Conservation (phyloP, 257 asterid species). For the Penstemon davidsonii region DNA sequence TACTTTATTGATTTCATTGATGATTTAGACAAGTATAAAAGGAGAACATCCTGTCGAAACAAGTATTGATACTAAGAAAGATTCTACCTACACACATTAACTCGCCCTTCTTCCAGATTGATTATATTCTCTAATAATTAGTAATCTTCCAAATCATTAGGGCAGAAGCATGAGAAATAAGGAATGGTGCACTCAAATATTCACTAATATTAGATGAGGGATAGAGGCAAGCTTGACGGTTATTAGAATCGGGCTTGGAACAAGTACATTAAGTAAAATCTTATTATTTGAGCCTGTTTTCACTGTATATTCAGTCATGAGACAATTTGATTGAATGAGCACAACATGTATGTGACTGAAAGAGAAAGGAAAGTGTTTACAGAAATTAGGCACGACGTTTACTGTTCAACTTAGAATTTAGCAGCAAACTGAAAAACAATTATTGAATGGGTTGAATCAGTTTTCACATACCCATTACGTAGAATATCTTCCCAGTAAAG, state of each 20-base stretch:
- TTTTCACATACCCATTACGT: too few species aligned
- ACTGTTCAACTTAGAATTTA: too few species aligned
- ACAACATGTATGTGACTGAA: neutral
- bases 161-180: neutral
- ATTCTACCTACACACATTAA: constrained; percentile 10
- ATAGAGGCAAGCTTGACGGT: neutral
- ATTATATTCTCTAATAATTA: neutral
- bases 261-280: neutral
- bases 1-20: constrained; percentile 1
- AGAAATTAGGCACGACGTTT: too few species aligned
- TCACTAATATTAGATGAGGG: neutral
- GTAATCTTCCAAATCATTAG: neutral
- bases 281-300: neutral
- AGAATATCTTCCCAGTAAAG: too few species aligned
- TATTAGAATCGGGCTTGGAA: neutral
- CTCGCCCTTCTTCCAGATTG: neutral
- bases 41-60: neutral
- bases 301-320: neutral
- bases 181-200: neutral
- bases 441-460: too few species aligned
- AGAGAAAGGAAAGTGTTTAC: too few species aligned
- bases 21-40: neutral
- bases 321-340: neutral
- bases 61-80: neutral
- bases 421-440: too few species aligned